These are phyloP conservation scores for Trichoderma breve DNA, from an alignment of 2,329 filamentous ascomycete species.

Conservation along the genomic window DNA sequence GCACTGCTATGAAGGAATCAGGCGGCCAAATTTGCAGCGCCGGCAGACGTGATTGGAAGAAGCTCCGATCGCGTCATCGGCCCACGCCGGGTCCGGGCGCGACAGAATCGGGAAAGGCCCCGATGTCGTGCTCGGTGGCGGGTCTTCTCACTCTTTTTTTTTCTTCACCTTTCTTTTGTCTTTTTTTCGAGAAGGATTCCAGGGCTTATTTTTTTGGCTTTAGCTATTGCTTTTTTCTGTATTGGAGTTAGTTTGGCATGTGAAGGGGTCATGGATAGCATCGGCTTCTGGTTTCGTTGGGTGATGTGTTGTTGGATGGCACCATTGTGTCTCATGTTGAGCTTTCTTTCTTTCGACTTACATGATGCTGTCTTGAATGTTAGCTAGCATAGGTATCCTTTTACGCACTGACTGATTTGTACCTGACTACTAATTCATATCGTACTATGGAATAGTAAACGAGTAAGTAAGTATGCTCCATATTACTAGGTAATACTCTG, in stretches of 20 bases:
- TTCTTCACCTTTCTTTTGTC: neutral
- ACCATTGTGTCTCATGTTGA: neutral
- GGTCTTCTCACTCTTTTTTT: neutral
- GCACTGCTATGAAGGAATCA: neutral
- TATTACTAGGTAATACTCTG: neutral
- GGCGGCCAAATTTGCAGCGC: conserved; percentile 20
- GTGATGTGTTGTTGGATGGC: neutral
- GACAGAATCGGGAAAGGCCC: conserved; percentile 19
- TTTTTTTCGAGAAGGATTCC: conserved; percentile 6
- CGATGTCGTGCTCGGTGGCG: conserved; percentile 17
- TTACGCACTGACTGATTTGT: neutral
- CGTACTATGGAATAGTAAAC: neutral
- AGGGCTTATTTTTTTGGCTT: neutral
- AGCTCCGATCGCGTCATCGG: conserved; percentile 29
- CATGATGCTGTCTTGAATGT: neutral
- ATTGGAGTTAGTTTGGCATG: neutral
- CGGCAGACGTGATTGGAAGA: conserved; percentile 22
- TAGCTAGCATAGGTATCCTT: neutral
- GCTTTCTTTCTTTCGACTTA: neutral
- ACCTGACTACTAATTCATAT: neutral
- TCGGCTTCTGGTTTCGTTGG: neutral
- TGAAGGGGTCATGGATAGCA: conserved; percentile 8
- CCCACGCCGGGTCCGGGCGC: conserved; percentile 16
- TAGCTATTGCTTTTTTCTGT: neutral
- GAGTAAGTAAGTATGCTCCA: neutral